Evolutionary conservation across 352 stramenopile genomes (phyloP), one percentile per base, ranked within the genome.

Genomic region (Plasmopara muralis): DNA sequence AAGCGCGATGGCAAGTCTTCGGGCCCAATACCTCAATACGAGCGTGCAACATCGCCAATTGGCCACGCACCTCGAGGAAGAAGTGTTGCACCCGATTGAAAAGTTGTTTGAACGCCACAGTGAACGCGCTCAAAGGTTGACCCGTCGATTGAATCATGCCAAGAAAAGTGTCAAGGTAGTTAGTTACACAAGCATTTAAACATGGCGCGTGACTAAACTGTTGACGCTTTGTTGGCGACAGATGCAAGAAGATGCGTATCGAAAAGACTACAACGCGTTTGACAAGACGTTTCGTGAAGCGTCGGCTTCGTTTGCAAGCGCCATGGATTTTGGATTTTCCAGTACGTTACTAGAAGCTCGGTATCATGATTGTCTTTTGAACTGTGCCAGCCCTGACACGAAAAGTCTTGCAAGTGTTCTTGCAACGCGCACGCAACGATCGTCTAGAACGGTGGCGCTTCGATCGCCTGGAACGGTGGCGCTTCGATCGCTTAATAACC

Each of bases 151-250:
- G 13, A 71, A 70, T 43, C 72, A 68, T 33, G 68, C 87, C 30
- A 90, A 89, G 70, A 93, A 93, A 42, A 70, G 88, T 43, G 68
- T 73, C 30, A 91, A 91, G 62, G 75, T 76, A n/a, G n/a, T n/a
- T n/a, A n/a, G n/a, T n/a, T n/a, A n/a, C n/a, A n/a, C n/a, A n/a
- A n/a, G n/a, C n/a, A n/a, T n/a, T n/a, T 10, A 25, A 6, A 15
- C 1, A 30, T 20, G 0, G 18, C 5, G 18, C 15, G 25, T 41
- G 16, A 4, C 4, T 18, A 18, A 18, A 48, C 41, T 57, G 30
- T 30, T 63, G 8, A 25, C 20, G 20, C 20, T 25, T 25, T 25
- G 20, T 25, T 25, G 20, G 20, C 20, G 20, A 25, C 66, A 81
- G 73, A 31, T 62, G 5, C 65, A 85, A 12, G 76, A 89, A 67